phyloP scores from a whole-genome alignment of 805 yeast genomes.

The Nakazawaea pomicola region DNA sequence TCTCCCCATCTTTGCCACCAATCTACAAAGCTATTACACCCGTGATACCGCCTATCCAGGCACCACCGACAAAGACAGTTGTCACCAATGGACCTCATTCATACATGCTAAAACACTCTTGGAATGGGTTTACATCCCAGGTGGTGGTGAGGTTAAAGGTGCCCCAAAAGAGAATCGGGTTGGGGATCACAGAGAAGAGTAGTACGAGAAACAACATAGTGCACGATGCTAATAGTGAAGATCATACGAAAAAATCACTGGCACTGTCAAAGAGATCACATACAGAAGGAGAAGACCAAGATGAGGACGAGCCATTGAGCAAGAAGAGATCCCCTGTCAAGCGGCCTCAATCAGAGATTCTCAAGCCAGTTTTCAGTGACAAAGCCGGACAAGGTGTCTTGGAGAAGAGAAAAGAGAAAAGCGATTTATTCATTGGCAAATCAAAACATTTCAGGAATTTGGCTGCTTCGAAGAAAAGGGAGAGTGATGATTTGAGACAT shows the following conservation, averaged over 20 bases:
- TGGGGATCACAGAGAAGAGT: too few species aligned
- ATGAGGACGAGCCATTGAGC: conserved; percentile 1
- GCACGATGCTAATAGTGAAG: neutral
- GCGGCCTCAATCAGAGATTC: too few species aligned
- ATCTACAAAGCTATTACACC: neutral
- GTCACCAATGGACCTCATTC: conserved; percentile 6
- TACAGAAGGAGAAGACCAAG: neutral
- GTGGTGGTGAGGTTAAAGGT: conserved; percentile 2
- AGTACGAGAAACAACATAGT: too few species aligned
- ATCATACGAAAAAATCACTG: neutral
- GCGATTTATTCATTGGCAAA: conserved; percentile 12
- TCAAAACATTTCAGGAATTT: conserved; percentile 12
- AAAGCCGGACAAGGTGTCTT: neutral
- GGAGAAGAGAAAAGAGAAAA: conserved; percentile 10
- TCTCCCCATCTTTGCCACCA: conserved; percentile 12
- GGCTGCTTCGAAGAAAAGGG: conserved; percentile 12
- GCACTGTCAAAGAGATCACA: neutral
- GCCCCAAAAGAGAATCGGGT: neutral
- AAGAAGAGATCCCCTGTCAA: conserved; percentile 5
- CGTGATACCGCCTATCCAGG: neutral
- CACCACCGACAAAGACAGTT: neutral
- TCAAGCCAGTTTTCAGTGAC: too few species aligned
- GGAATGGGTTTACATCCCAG: neutral
- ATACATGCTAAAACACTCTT: neutral
- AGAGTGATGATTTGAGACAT: conserved; percentile 7